phyloP scores from a whole-genome alignment of 225 moss, liverwort and hornwort genomes.

The Polytrichum formosum region DNA sequence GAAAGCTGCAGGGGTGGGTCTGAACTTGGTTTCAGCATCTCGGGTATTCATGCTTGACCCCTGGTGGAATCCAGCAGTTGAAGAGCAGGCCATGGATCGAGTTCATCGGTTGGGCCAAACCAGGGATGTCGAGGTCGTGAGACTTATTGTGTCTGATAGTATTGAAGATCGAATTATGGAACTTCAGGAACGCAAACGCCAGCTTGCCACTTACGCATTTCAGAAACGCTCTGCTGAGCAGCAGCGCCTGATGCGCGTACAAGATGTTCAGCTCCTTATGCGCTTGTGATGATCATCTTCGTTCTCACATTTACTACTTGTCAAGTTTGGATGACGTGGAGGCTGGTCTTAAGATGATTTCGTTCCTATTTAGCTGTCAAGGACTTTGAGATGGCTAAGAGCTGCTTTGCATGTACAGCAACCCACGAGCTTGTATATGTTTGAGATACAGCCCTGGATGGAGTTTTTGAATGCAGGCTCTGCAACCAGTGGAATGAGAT shows the following conservation, averaged over 20 bases:
- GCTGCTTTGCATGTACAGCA: too few species aligned
- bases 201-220: conserved; percentile 50
- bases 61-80: conserved; percentile 69
- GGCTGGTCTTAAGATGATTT: too few species aligned
- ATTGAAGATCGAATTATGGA: conserved; percentile 58
- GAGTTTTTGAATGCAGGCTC: too few species aligned
- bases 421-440: too few species aligned
- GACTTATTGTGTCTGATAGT: conserved; percentile 47
- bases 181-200: conserved; percentile 56
- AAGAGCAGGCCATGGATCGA: conserved; percentile 68
- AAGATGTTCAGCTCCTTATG: conserved; percentile 62
- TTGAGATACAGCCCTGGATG: too few species aligned
- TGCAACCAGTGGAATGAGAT: too few species aligned
- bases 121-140: conserved; percentile 52
- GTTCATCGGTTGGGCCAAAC: conserved; percentile 61
- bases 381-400: too few species aligned
- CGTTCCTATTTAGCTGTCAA: too few species aligned
- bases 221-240: conserved; percentile 49
- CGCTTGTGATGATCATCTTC: conserved; percentile 15
- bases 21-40: conserved; percentile 59
- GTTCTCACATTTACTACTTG: too few species aligned
- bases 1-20: conserved; percentile 63
- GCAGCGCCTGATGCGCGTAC: conserved; percentile 45
- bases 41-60: conserved; percentile 60
- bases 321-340: too few species aligned